Conservation (phyloP, 164 flowering plant genomes). For the Euptelea pleiosperma region DNA sequence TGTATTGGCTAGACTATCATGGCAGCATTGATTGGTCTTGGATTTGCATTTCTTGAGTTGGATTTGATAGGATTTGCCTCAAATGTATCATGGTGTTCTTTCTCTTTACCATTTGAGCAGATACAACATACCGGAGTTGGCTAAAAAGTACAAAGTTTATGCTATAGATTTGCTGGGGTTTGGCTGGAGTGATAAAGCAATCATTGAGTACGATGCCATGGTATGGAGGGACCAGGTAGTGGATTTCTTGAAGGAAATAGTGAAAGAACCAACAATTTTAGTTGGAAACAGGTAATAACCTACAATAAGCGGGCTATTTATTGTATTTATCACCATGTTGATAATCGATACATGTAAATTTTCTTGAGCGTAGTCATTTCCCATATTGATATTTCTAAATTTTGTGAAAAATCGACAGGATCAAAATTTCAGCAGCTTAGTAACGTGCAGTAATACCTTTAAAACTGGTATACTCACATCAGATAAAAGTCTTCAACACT, state of each 20-base stretch:
- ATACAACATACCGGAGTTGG: constrained; percentile 91
- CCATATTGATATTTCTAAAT: too few relatives aligned
- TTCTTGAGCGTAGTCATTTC: too few relatives aligned
- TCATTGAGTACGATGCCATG: constrained; percentile 84
- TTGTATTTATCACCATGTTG: not conserved
- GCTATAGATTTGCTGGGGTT: constrained; percentile 93
- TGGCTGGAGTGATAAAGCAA: constrained; percentile 98
- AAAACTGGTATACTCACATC: too few relatives aligned
- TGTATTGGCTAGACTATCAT: not conserved
- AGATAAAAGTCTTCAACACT: too few relatives aligned
- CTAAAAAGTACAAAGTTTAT: constrained; percentile 83
- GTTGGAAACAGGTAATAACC: constrained; percentile 84
- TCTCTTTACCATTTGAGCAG: constrained; percentile 33
- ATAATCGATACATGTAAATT: not conserved
- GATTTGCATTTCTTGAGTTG: not conserved
- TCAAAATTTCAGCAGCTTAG: too few relatives aligned
- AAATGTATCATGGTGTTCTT: constrained; percentile 1
- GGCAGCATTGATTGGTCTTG: not conserved
- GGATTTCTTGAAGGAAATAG: constrained; percentile 87
- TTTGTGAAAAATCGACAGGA: too few relatives aligned
- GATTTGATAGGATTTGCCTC: not conserved
- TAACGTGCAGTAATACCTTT: too few relatives aligned
- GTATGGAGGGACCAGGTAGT: constrained; percentile 91
- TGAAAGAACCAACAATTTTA: constrained; percentile 78
- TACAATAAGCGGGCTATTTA: not conserved